Evolutionary conservation across 306 rosid genomes (phyloP).

Genomic region (Trifolium repens): DNA sequence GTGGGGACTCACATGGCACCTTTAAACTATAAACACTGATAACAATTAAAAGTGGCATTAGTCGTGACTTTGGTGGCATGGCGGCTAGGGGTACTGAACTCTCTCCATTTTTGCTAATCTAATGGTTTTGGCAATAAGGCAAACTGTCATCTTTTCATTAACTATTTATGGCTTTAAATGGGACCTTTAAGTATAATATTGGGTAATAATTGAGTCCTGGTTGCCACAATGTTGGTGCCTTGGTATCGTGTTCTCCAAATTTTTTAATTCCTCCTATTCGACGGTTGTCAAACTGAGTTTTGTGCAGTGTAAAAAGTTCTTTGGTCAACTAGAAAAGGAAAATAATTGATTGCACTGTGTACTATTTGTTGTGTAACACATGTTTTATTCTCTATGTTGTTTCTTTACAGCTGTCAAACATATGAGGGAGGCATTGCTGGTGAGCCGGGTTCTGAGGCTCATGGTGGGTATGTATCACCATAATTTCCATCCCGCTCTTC

Average conservation of each 20-base stretch:
- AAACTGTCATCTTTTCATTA: conserved; percentile 2
- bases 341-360: conserved; percentile 12
- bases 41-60: conserved; percentile 16
- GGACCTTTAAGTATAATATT: not conserved
- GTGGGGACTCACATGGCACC: not conserved
- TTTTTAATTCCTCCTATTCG: conserved; percentile 33
- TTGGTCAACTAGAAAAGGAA: conserved; percentile 16
- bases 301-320: not conserved
- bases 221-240: not conserved
- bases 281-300: conserved; percentile 8
- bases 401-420: conserved; percentile 86
- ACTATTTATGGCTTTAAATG: not conserved
- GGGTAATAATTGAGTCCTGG: not conserved
- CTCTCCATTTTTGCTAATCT: conserved; percentile 2
- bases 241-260: not conserved
- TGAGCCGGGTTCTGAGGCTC: conserved; percentile 97
- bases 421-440: conserved; percentile 97
- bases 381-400: conserved; percentile 25
- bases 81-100: not conserved
- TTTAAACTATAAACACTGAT: conserved; percentile 11
- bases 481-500: not conserved
- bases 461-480: conserved; percentile 87
- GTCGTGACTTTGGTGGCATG: not conserved
- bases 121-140: conserved; percentile 17
- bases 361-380: not conserved